A percentile compares a stretch with the other conserved stretches of the same genome.
phyloP scores from a whole-genome alignment of 2,329 filamentous ascomycete species.

The Shiraia sp. region DNA sequence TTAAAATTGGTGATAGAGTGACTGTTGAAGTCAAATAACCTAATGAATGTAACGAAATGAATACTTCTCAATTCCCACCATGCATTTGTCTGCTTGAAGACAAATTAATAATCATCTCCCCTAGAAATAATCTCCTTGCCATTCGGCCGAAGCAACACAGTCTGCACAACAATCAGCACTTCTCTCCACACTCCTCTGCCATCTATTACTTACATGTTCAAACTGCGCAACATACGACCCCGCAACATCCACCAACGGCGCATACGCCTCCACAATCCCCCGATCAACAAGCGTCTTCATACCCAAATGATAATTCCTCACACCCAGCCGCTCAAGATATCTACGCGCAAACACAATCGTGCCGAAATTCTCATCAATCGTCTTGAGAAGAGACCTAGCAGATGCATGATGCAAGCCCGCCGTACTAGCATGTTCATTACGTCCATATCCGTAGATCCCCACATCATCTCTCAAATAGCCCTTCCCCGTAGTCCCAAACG shows the following conservation, averaged over 20 bases:
- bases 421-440: conserved; percentile 68
- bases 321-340: conserved; percentile 84
- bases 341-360: conserved; percentile 86
- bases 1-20: no score
- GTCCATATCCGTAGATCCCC: conserved; percentile 65
- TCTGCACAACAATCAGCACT: conserved; percentile 27
- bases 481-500: conserved; percentile 89
- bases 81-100: no score
- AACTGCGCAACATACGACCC: conserved; percentile 93
- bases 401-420: conserved; percentile 74
- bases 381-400: conserved; percentile 79
- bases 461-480: conserved; percentile 83
- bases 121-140: conserved; percentile 87
- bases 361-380: conserved; percentile 94
- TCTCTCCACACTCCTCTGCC: background rate
- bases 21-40: no score
- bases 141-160: conserved; percentile 36
- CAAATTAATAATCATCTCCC: conserved; percentile 78
- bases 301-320: conserved; percentile 88
- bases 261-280: conserved; percentile 87
- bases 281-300: conserved; percentile 81
- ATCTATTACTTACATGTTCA: conserved; percentile 74
- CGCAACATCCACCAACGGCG: conserved; percentile 84
- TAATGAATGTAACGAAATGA: no score
- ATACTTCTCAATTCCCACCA: no score